phyloP scores from a whole-genome alignment of 208 protist genomes.

The Tetramitus jugosus region DNA sequence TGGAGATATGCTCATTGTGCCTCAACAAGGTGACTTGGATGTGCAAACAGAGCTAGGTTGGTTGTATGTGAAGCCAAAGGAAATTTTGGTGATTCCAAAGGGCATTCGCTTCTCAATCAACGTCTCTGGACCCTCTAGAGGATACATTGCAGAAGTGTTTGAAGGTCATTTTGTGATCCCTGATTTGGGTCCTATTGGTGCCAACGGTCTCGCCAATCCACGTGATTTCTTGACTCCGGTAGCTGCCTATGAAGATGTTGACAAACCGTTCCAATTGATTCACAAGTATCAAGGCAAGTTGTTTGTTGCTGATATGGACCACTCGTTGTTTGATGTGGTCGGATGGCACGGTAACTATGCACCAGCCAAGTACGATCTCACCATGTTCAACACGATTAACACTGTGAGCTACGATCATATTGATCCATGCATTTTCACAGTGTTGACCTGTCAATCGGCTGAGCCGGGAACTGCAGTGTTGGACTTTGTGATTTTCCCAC shows the following conservation, averaged over 20 bases:
- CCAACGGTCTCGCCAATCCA: conserved; percentile 77
- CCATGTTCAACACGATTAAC: conserved; percentile 62
- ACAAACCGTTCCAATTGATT: conserved; percentile 39
- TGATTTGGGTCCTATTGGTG: conserved; percentile 73
- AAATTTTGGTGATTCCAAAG: conserved; percentile 64
- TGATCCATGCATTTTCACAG: conserved; percentile 81
- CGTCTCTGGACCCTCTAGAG: conserved; percentile 39
- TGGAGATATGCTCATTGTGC: conserved; percentile 73
- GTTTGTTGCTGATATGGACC: conserved; percentile 34
- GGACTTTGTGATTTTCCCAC: conserved; percentile 82
- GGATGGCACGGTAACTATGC: conserved; percentile 82
- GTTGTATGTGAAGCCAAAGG: conserved; percentile 54
- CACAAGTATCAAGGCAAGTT: conserved; percentile 57
- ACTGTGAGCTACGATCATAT: conserved; percentile 67
- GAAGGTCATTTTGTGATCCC: conserved; percentile 64
- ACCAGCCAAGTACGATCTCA: conserved; percentile 72
- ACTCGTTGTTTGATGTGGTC: conserved; percentile 68
- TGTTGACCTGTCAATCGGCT: conserved; percentile 58
- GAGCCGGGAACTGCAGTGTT: conserved; percentile 56
- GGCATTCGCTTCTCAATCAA: conserved; percentile 61
- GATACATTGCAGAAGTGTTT: conserved; percentile 72
- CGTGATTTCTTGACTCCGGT: conserved; percentile 67
- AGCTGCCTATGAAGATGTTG: conserved; percentile 57
- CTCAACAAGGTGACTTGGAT: conserved; percentile 55
- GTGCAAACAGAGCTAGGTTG: conserved; percentile 66